Base-by-base conservation (phyloP, 306 rosid genomes). In the Canavalia ensiformis region DNA sequence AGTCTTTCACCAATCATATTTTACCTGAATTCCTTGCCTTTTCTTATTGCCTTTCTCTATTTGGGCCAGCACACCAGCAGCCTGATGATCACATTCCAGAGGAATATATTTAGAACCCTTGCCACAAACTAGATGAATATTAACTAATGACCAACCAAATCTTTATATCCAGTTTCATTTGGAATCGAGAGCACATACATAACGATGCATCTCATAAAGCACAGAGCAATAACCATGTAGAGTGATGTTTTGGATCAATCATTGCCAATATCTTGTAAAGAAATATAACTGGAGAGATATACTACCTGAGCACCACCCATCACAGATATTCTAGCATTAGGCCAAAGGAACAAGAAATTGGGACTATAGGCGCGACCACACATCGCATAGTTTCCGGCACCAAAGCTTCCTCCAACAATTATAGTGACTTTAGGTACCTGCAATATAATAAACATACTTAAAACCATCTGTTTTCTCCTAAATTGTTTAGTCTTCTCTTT, bases 331-430 rank as follows among this genome's bases (percentile, higher is more conserved):
- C 88, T 86, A 39, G 99, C 95, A 84, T 95, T 95, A 18, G 99
- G 99, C 97, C 99, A 93, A 76, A 95, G 88, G 90, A 90, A 95
- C 91, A 91, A 85, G 89, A 95, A 95, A 82, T 95, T 77, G 25
- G 99, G 99, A 89, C 97, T 95, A 63, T 93, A 95, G 54, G 99
- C 98, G 73, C 99, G 97, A 41, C 99, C 99, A 71, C 99, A 95
- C 99, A 95, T 95, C 78, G 99, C 99, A 87, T 95, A 95, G 86
- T 93, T 93, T 76, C 99, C 99, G 75, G 99, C 98, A 75, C 97
- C 98, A 8, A 91, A 93, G 93, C 99, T 95, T 85, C 99, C 99
- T 30, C 99, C 99, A 77, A 95, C 84, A 59, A 95, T 80, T 84
- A 95, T 86, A 28, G 99, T 93, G 63, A 95, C 88, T 86, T 95